A percentile compares a stretch with the other conserved stretches of the same genome.
These are phyloP conservation scores for Ruellia speciosa DNA, from an alignment of 305 asterid genomes.

Conservation along the genomic window DNA sequence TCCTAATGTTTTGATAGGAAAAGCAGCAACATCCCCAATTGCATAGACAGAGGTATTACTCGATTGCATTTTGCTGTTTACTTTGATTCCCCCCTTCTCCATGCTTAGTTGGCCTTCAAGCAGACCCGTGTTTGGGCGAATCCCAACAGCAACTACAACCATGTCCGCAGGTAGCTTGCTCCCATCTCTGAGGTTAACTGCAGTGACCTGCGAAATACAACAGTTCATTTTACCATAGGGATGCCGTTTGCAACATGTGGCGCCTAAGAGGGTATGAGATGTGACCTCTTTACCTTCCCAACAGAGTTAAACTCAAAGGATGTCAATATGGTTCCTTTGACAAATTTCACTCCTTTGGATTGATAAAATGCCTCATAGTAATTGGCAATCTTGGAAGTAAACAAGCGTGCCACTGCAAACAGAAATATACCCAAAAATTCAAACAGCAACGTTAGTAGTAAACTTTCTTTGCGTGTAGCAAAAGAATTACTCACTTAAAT, in stretches of 20 bases:
- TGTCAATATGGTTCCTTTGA: constrained; percentile 55
- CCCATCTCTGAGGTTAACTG: constrained; percentile 65
- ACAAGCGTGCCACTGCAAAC: constrained; percentile 69
- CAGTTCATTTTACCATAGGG: too few relatives aligned
- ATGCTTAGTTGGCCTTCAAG: constrained; percentile 72
- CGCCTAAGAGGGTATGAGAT: too few relatives aligned
- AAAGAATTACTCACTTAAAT: constrained; percentile 41
- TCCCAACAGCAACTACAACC: constrained; percentile 72
- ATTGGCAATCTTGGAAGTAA: constrained; percentile 57
- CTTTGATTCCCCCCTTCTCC: constrained; percentile 81
- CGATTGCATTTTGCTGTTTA: constrained; percentile 57
- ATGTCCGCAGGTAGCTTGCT: constrained; percentile 54
- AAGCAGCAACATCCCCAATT: constrained; percentile 77
- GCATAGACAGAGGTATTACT: constrained; percentile 63
- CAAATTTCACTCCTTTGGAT: constrained; percentile 65
- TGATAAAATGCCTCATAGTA: constrained; percentile 60
- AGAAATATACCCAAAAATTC: too few relatives aligned
- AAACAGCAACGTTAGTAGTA: too few relatives aligned
- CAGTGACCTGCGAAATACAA: constrained; percentile 46
- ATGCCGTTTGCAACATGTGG: too few relatives aligned
- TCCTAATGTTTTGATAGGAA: constrained; percentile 50
- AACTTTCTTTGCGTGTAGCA: too few relatives aligned
- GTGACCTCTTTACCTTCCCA: constrained; percentile 74
- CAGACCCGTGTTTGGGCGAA: constrained; percentile 61
- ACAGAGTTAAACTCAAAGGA: constrained; percentile 56